Base-by-base conservation (phyloP, 2,329 filamentous ascomycete species). In the Xylariales sp. region DNA sequence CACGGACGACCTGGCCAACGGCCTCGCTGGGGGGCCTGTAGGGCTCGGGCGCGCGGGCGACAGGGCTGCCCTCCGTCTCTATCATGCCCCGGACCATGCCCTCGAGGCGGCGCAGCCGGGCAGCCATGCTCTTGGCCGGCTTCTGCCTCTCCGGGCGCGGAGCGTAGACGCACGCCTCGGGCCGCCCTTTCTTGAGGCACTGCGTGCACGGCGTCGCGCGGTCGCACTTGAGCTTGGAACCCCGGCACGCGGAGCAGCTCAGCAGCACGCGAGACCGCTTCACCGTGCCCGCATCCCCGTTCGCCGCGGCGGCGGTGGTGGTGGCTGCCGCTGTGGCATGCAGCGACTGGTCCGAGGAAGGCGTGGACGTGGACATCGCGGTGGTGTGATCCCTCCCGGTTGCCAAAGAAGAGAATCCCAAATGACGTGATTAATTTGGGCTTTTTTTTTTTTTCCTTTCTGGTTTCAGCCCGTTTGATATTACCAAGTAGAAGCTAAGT, bases 41-140 rank as follows among this genome's bases (percentile, higher is more conserved):
- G 31, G 15, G 36, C 4, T n/a, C 27, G 13, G n/a, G 21, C 6
- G 23, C 12, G 5, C 13, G 11, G 18, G 18, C 14, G 6, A 23
- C 43, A 11, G 33, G 32, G 8, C 36, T 42, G 4, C 48, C 58
- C 19, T 65, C 63, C 4, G 55, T 48, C 15, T 72, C 67, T 60
- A 78, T 70, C 60, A 77, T 74, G 37, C 61, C 65, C 24, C 74
- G 65, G n/a, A 79, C 71, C 66, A 79, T 70, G 38, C 70, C 70
- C 53, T 78, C 74, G 1, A 80, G 70, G 36, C 73, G 65, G 52
- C 66, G 70, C 33, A 79, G 59, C 37, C 74, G 61, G 8, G 72
- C 69, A 19, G 72, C 67, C 72, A 79, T 73, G 56, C 66, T 68
- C 55, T 65, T 69, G 14, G 62, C 54, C 7, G 64, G 66, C 44